Percentiles rank a stretch among this genome's conserved stretches.
Evolutionary conservation across 169 alveolate species (phyloP).

Genomic region (Cryptosporidium andersoni): DNA sequence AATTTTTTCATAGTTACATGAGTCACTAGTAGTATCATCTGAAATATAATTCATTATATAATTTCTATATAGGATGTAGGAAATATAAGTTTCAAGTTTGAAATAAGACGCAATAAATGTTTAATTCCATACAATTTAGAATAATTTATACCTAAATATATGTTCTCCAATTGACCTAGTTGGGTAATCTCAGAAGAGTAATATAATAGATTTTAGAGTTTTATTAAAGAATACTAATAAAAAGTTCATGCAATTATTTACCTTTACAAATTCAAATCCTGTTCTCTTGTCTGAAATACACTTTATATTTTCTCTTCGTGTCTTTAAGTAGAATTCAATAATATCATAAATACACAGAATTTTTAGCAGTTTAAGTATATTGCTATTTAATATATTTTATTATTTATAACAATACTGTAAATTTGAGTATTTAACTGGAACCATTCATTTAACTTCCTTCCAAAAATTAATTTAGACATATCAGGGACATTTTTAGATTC

Average conservation of each 20-base stretch:
- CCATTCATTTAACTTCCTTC: slow-evolving; percentile 22
- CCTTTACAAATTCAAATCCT: neutral
- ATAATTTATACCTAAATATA: neutral
- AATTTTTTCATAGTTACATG: too few relatives aligned
- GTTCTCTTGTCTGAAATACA: neutral
- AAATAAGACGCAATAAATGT: slow-evolving; percentile 35
- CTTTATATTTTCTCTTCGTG: neutral
- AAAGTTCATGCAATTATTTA: neutral
- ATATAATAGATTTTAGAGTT: slow-evolving; percentile 9
- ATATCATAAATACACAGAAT: slow-evolving; percentile 13
- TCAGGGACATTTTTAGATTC: slow-evolving; percentile 3
- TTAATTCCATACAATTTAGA: slow-evolving; percentile 45
- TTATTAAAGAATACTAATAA: slow-evolving; percentile 21
- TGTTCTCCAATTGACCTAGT: slow-evolving; percentile 12
- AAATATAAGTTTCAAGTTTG: slow-evolving; percentile 2
- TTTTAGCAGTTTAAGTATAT: slow-evolving; percentile 24
- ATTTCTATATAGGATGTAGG: slow-evolving; percentile 13
- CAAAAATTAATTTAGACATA: slow-evolving; percentile 6
- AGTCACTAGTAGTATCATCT: too few relatives aligned
- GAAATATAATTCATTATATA: neutral
- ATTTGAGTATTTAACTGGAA: slow-evolving; percentile 18
- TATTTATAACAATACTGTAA: slow-evolving; percentile 21
- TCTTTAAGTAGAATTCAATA: neutral
- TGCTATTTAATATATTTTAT: slow-evolving; percentile 21
- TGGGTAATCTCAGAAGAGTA: slow-evolving; percentile 31